These are phyloP conservation scores for Trichoderma atrobrunneum DNA, from an alignment of 2,329 filamentous ascomycete species.

Conservation along the genomic window DNA sequence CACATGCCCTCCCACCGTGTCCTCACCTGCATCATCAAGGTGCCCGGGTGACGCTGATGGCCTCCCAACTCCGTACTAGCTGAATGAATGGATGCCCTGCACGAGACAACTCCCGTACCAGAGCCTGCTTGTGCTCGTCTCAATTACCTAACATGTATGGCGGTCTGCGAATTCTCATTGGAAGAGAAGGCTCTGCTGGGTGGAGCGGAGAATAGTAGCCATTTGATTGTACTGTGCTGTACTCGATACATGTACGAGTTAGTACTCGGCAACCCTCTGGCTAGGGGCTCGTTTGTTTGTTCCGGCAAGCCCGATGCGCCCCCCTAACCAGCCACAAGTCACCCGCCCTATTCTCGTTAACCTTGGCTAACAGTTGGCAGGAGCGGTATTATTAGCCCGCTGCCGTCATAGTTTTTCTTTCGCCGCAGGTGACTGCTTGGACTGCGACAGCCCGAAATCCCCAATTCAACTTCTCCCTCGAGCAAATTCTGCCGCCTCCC, in stretches of 20 bases:
- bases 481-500: constrained; percentile 3
- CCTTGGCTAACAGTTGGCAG: background rate
- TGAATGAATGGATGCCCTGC: background rate
- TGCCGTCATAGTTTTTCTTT: background rate
- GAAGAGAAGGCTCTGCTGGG: background rate
- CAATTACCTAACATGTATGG: background rate
- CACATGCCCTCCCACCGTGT: background rate
- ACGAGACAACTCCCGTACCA: too few species aligned
- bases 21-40: background rate
- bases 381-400: background rate
- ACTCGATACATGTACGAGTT: background rate
- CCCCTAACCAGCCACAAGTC: background rate
- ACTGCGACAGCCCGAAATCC: background rate
- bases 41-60: background rate
- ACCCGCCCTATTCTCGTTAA: background rate
- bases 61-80: background rate
- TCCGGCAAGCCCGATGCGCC: background rate
- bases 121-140: background rate
- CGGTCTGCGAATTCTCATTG: background rate
- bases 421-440: background rate
- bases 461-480: background rate
- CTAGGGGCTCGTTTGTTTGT: background rate
- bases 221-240: background rate
- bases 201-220: background rate
- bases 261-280: background rate